These are phyloP conservation scores for Auricularia auricula-judae DNA, from an alignment of 768 basidiomycete species.

Conservation along the genomic window DNA sequence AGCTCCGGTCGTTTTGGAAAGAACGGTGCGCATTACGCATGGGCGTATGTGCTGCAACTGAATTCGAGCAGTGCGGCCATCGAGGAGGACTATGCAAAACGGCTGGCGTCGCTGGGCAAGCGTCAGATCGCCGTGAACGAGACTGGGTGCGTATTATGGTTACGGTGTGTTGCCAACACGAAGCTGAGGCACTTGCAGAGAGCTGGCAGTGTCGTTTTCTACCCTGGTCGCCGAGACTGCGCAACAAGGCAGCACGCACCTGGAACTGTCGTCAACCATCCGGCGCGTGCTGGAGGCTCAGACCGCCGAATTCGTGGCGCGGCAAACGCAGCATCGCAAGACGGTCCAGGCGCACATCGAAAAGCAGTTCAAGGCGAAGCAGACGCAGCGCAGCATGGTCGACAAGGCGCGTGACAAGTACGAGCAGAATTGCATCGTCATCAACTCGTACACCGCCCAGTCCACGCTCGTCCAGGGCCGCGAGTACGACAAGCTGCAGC, in stretches of 20 bases:
- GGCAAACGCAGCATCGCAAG: conserved; percentile 65
- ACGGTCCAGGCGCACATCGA: conserved; percentile 64
- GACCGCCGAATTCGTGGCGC: conserved; percentile 45
- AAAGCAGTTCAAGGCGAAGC: conserved; percentile 84
- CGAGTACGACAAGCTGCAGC: conserved; percentile 81
- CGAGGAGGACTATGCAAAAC: conserved; percentile 93
- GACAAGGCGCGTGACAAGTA: conserved; percentile 88
- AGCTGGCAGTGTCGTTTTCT: conserved; percentile 71
- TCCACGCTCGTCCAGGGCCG: conserved; percentile 84
- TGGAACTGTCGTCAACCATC: conserved; percentile 63
- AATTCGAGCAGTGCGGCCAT: conserved; percentile 54
- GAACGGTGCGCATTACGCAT: conserved; percentile 55
- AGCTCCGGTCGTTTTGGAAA: conserved; percentile 81
- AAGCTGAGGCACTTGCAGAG: conserved; percentile 36
- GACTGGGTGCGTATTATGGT: conserved; percentile 60
- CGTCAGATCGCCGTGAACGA: conserved; percentile 74
- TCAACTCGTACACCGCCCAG: conserved; percentile 91
- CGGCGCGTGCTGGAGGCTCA: conserved; percentile 64
- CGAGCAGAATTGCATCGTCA: conserved; percentile 81
- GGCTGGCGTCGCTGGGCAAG: conserved; percentile 70
- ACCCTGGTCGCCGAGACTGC: conserved; percentile 77
- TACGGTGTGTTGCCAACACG: background rate
- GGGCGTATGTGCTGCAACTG: too few species aligned
- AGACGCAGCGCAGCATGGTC: conserved; percentile 76
- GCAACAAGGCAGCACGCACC: conserved; percentile 63